Base-by-base conservation (phyloP, 2,329 filamentous ascomycete genomes). In the Fusarium robinianum region DNA sequence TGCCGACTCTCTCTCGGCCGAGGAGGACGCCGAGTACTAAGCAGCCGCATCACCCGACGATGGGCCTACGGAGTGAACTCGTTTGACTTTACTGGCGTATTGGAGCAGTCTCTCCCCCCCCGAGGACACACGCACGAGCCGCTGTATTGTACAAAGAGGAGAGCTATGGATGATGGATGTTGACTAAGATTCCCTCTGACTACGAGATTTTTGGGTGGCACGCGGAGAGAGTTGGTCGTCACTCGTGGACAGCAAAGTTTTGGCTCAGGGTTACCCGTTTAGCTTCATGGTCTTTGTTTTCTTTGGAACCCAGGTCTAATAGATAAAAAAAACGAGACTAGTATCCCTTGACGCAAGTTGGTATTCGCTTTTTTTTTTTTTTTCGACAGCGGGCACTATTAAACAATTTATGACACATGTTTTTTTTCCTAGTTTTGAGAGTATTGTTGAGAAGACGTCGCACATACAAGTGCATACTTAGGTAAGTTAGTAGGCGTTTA, bases 11-110 rank as follows among this genome's bases (percentile, higher is more conserved):
- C 72, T 75, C 54, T 75, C 84, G 58, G 75, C 80, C 11, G 81
- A 82, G 32, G 84, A 84, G 64, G 78, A 73, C 58, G 76, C 67
- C 41, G 91, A 96, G 80, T 96, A 96, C 80, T 96, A 92, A 66
- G 51, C 46, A 22, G 22, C 33, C 23, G 33, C 32, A 36, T 26
- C 30, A 21, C 31, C 34, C 24, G 53, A 50, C 33, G 10, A 15
- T 18, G 11, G 16, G 34, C 23, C 22, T 27, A 22, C 42, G 49
- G 46, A 44, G 45, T 49, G 41, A 49, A 45, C 41, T 51, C 46
- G 48, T 55, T 49, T 49, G 48, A 51, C 42, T 57, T 61, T 41
- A 58, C 51, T 53, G 46, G 46, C 34, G 37, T 18, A 35, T 36
- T 46, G 43, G 35, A 47, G 42, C 52, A 49, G 46, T 36, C 18